These are phyloP conservation scores for Galeopsis tetrahit DNA, from an alignment of 257 asterid species.

Conservation along the genomic window DNA sequence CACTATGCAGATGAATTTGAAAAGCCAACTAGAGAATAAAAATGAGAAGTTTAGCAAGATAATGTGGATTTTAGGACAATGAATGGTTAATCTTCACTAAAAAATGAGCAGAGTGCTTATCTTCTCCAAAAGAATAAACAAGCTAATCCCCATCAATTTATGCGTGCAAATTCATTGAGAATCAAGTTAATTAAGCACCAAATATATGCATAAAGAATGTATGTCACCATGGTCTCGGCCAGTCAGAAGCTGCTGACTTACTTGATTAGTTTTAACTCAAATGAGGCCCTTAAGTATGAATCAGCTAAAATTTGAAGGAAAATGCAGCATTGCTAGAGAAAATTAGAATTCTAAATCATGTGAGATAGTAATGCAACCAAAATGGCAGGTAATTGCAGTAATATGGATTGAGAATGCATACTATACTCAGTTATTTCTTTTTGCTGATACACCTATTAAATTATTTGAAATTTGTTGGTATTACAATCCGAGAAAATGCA, in stretches of 20 bases:
- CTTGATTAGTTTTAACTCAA: neutral
- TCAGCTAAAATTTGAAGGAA: conserved; percentile 5
- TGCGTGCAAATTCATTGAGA: neutral
- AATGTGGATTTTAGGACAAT: no score
- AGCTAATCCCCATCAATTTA: neutral
- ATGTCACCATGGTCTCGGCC: neutral
- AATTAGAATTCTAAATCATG: conserved; percentile 6
- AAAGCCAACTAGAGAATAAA: no score
- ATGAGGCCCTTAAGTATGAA: conserved; percentile 8
- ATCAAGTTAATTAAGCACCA: neutral
- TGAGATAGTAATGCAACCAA: neutral
- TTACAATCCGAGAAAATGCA: neutral
- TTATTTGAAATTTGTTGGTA: neutral
- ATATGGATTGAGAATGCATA: neutral
- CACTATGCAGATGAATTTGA: no score
- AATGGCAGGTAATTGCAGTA: conserved; percentile 8
- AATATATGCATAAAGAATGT: neutral
- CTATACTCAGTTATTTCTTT: neutral
- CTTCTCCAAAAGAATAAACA: neutral
- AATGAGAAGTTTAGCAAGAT: no score
- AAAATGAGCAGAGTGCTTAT: neutral
- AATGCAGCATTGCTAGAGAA: neutral
- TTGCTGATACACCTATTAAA: neutral
- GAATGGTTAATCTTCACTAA: no score
- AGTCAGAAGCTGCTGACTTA: neutral